phyloP scores from a whole-genome alignment of 2,329 filamentous ascomycete species.

The Ophiostoma quercus region DNA sequence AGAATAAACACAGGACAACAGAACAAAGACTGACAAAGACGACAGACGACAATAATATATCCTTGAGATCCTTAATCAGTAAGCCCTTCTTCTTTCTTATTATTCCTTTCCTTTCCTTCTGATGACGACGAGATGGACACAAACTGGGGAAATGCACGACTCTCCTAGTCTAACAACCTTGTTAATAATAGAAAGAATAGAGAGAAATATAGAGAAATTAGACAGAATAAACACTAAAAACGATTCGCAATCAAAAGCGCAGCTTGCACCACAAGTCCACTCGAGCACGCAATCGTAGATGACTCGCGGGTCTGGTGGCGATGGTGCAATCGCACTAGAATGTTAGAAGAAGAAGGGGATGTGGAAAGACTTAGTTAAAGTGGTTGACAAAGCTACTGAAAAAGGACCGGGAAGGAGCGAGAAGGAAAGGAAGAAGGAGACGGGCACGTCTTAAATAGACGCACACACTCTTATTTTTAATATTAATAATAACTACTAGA shows the following conservation, averaged over 20 bases:
- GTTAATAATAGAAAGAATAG: neutral
- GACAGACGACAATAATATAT: neutral
- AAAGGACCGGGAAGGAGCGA: neutral
- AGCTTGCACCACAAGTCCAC: constrained; percentile 23
- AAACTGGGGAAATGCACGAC: constrained; percentile 3
- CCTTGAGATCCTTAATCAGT: neutral
- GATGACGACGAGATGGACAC: neutral
- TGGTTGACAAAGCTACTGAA: neutral
- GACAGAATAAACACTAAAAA: neutral
- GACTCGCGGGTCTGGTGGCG: constrained; percentile 7
- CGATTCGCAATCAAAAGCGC: constrained; percentile 17
- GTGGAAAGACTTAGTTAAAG: neutral
- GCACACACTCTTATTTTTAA: neutral
- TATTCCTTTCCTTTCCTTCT: neutral
- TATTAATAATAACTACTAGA: neutral
- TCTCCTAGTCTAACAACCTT: neutral
- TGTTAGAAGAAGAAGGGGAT: neutral
- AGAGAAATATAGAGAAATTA: neutral
- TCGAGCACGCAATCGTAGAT: constrained; percentile 24
- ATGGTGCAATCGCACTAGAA: constrained; percentile 25
- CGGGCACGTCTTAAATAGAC: neutral
- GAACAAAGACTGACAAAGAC: neutral
- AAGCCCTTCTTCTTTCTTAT: neutral
- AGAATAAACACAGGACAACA: neutral
- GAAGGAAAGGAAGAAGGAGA: neutral